phyloP scores from a whole-genome alignment of 108 stramenopile species.

The Pseudonitzschia delicatissima region DNA sequence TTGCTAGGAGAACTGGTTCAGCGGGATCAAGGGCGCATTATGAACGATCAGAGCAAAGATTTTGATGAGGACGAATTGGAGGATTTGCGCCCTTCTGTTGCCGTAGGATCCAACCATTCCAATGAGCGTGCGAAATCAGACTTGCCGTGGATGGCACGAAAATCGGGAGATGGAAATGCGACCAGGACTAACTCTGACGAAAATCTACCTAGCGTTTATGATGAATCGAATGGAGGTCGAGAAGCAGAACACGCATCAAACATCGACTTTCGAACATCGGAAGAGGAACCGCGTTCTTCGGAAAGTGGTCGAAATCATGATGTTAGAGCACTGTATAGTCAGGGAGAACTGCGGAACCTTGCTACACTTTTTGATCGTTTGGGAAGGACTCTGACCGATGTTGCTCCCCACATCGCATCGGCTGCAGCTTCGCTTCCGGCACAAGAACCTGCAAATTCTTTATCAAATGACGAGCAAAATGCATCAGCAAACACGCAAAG shows the following conservation, averaged over 20 bases:
- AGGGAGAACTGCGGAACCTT: constrained; percentile 40
- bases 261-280: not conserved
- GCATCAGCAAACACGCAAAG: constrained; percentile 13
- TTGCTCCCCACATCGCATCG: constrained; percentile 79
- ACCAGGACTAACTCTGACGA: not conserved
- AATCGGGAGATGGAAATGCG: not conserved
- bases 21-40: not conserved
- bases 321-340: constrained; percentile 13
- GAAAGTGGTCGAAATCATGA: not conserved
- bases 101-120: not conserved
- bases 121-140: not conserved
- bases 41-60: too few species aligned
- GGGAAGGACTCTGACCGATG: constrained; percentile 78
- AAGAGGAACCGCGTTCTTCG: not conserved
- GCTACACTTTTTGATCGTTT: constrained; percentile 86
- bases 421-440: constrained; percentile 58
- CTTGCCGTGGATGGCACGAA: constrained; percentile 18
- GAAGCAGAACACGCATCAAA: not conserved
- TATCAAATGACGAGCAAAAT: constrained; percentile 1
- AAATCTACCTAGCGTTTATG: not conserved
- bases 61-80: constrained; percentile 1
- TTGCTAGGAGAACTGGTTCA: constrained; percentile 27
- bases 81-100: not conserved
- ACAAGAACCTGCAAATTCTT: not conserved
- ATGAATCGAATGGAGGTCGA: constrained; percentile 1